phyloP scores from a whole-genome alignment of 192 early-diverging fungal genomes.

The Coemansia sp. region DNA sequence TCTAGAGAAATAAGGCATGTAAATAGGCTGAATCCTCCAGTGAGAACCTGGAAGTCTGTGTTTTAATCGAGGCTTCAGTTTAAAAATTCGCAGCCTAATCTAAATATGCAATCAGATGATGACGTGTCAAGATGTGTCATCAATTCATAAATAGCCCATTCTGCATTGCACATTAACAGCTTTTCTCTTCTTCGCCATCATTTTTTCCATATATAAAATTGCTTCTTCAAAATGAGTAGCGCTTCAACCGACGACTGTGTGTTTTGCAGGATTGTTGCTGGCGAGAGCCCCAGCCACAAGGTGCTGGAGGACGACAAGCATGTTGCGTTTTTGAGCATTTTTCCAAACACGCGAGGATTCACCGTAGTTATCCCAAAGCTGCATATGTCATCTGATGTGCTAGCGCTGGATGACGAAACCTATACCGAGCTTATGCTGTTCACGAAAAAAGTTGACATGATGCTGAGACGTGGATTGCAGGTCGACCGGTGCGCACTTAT shows the following conservation, averaged over 20 bases:
- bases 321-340: conserved; percentile 25
- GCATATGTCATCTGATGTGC: conserved; percentile 21
- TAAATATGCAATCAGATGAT: too few species aligned
- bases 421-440: conserved; percentile 27
- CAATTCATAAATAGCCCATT: too few species aligned
- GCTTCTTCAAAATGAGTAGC: neutral
- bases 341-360: conserved; percentile 31
- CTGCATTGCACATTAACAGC: neutral
- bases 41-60: too few species aligned
- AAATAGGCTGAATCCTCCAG: too few species aligned
- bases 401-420: conserved; percentile 16
- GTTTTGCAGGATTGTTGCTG: conserved; percentile 26
- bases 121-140: too few species aligned
- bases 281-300: conserved; percentile 15
- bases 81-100: too few species aligned
- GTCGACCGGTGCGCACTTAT: conserved; percentile 31
- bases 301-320: conserved; percentile 26
- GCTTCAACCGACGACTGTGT: conserved; percentile 3
- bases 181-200: neutral
- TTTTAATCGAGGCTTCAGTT: too few species aligned
- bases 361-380: conserved; percentile 26
- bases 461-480: conserved; percentile 18
- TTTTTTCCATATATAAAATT: neutral
- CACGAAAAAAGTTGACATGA: conserved; percentile 22
- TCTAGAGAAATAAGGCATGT: too few species aligned